A percentile compares a stretch with the other conserved stretches of the same genome.
phyloP scores from a whole-genome alignment of 306 rosid species.

The Oxytropis ochrocephala region DNA sequence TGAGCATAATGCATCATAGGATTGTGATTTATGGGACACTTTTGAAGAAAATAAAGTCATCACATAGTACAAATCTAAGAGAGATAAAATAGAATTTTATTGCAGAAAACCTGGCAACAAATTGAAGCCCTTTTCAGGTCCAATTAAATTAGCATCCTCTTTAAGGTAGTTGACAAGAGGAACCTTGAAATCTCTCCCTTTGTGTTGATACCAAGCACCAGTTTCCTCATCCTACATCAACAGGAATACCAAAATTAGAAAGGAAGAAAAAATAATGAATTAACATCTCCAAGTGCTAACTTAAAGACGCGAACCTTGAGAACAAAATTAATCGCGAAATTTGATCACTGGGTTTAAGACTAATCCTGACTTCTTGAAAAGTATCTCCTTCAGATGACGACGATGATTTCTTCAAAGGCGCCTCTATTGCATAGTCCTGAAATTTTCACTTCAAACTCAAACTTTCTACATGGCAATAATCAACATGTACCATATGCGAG shows the following conservation, averaged over 20 bases:
- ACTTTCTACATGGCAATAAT: slow-evolving; percentile 14
- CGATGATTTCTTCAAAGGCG: slow-evolving; percentile 56
- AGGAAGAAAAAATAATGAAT: background rate
- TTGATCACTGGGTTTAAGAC: slow-evolving; percentile 33
- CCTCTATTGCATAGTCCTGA: slow-evolving; percentile 92
- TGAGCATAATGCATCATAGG: background rate
- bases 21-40: background rate
- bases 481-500: background rate
- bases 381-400: slow-evolving; percentile 41
- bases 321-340: slow-evolving; percentile 83
- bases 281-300: slow-evolving; percentile 18
- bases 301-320: slow-evolving; percentile 64
- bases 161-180: slow-evolving; percentile 47
- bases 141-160: slow-evolving; percentile 53
- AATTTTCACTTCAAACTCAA: slow-evolving; percentile 21
- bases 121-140: slow-evolving; percentile 36
- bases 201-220: slow-evolving; percentile 84
- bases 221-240: slow-evolving; percentile 81
- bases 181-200: slow-evolving; percentile 89
- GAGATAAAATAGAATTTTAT: slow-evolving; percentile 1
- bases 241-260: background rate
- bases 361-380: slow-evolving; percentile 66
- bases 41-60: background rate
- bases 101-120: slow-evolving; percentile 53
- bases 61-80: background rate